A percentile compares a stretch with the other conserved stretches of the same genome.
These are phyloP conservation scores for Ceratobasidium theobromae DNA, from an alignment of 1,284 basidiomycete species.

Conservation along the genomic window DNA sequence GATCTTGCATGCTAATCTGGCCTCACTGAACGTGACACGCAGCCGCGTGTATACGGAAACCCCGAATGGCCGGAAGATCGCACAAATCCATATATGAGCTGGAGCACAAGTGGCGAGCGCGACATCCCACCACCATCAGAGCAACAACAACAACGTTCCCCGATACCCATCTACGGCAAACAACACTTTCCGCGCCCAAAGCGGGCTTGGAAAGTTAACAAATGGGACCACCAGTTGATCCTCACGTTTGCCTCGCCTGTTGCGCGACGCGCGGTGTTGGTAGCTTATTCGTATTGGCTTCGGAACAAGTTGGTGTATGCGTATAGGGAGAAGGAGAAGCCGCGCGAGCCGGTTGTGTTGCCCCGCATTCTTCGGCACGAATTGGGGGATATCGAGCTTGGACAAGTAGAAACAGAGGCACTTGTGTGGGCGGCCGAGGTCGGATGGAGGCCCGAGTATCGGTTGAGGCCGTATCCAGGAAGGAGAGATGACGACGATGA, in stretches of 20 bases:
- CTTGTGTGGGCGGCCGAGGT: background rate
- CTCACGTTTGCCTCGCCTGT: constrained; percentile 6
- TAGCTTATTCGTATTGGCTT: constrained; percentile 3
- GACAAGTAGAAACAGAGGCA: background rate
- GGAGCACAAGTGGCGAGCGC: constrained; percentile 15
- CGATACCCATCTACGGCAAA: background rate
- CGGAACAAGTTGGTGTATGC: background rate
- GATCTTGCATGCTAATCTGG: too few relatives aligned
- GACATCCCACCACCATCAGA: background rate
- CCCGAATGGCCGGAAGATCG: too few relatives aligned
- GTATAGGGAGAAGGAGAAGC: background rate
- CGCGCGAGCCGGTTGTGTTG: background rate
- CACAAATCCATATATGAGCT: background rate
- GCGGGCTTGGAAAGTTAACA: background rate
- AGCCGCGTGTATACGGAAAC: background rate
- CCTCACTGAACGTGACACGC: too few relatives aligned
- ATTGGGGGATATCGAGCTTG: background rate
- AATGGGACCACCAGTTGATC: background rate
- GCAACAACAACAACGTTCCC: background rate
- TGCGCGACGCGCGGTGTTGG: constrained; percentile 4
- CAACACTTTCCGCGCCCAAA: constrained; percentile 20
- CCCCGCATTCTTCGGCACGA: background rate
- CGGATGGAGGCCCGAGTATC: constrained; percentile 14
- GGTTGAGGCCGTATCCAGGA: background rate
- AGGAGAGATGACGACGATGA: background rate